Percentiles rank a stretch among this genome's conserved stretches.
Evolutionary conservation across 1,284 basidiomycete genomes (phyloP).

Genomic region (Blastosporella zonata): DNA sequence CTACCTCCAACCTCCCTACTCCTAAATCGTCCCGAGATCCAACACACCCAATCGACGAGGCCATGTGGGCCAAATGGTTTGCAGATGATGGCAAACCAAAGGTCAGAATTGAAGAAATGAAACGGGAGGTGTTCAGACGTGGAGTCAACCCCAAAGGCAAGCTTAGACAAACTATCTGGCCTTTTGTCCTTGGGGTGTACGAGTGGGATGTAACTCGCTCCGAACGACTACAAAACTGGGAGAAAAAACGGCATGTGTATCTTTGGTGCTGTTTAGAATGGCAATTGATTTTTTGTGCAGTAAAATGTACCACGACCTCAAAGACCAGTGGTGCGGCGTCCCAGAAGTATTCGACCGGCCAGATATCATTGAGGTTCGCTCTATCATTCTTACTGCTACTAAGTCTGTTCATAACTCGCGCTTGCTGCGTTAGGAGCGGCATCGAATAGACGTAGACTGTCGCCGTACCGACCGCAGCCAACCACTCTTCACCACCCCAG

Average conservation of each 20-base stretch:
- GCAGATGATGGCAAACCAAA: slow-evolving; percentile 64
- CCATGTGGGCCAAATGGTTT: slow-evolving; percentile 74
- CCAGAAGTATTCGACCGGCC: slow-evolving; percentile 76
- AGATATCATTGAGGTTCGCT: slow-evolving; percentile 67
- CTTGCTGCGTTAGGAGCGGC: slow-evolving; percentile 57
- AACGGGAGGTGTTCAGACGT: slow-evolving; percentile 71
- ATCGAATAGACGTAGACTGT: slow-evolving; percentile 94
- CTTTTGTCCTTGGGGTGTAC: slow-evolving; percentile 82
- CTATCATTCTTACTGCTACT: not conserved
- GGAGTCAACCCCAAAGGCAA: slow-evolving; percentile 56
- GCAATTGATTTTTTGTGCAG: slow-evolving; percentile 36
- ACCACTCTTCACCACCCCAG: slow-evolving; percentile 71
- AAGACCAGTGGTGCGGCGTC: slow-evolving; percentile 78
- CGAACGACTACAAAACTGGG: slow-evolving; percentile 24
- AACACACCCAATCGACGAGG: slow-evolving; percentile 65
- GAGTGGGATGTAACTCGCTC: slow-evolving; percentile 68
- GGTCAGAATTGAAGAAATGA: slow-evolving; percentile 67
- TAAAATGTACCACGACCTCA: slow-evolving; percentile 65
- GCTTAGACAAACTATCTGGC: slow-evolving; percentile 79
- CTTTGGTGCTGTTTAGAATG: not conserved
- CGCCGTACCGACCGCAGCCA: slow-evolving; percentile 94
- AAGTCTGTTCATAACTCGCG: not conserved
- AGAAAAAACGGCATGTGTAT: slow-evolving; percentile 42
- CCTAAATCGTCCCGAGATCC: slow-evolving; percentile 75
- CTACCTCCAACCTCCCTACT: slow-evolving; percentile 72